Percentiles rank a stretch among this genome's conserved stretches.
These are phyloP conservation scores for Coelastrella sp. DNA, from an alignment of 139 green algal genomes.

Conservation along the genomic window DNA sequence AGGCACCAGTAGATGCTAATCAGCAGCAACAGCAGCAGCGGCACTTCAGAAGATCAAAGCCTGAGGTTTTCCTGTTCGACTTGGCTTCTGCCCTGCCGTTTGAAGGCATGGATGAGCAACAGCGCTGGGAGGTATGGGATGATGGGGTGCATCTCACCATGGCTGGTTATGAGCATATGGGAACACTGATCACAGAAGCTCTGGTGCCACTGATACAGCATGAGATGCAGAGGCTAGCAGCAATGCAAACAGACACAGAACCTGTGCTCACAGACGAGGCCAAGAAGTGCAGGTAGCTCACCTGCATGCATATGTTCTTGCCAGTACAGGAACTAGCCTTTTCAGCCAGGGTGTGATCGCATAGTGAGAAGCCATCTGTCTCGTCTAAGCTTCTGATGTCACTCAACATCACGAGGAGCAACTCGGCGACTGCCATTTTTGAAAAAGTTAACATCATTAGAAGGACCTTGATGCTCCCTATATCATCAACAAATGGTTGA, in stretches of 20 bases:
- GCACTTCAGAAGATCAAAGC: background rate
- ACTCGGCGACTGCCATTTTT: no score
- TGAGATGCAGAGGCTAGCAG: background rate
- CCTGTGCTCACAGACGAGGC: background rate
- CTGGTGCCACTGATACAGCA: conserved; percentile 17
- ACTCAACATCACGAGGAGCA: no score
- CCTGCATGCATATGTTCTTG: background rate
- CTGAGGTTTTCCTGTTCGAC: conserved; percentile 24
- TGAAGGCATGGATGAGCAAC: background rate
- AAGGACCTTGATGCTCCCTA: no score
- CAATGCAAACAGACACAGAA: background rate
- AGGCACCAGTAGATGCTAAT: background rate
- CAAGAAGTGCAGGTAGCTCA: background rate
- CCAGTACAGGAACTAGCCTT: no score
- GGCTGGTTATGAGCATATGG: conserved; percentile 38
- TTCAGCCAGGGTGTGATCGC: no score
- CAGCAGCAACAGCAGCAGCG: background rate
- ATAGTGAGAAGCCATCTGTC: no score
- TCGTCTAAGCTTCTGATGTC: no score
- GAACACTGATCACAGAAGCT: conserved; percentile 3
- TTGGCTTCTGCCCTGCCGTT: conserved; percentile 11
- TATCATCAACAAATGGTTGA: no score
- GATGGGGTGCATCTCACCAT: conserved; percentile 44
- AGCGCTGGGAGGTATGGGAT: conserved; percentile 28
- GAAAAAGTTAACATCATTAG: no score